Conservation (phyloP, 495 filamentous ascomycete species). For the Talaromyces nanjingensis region DNA sequence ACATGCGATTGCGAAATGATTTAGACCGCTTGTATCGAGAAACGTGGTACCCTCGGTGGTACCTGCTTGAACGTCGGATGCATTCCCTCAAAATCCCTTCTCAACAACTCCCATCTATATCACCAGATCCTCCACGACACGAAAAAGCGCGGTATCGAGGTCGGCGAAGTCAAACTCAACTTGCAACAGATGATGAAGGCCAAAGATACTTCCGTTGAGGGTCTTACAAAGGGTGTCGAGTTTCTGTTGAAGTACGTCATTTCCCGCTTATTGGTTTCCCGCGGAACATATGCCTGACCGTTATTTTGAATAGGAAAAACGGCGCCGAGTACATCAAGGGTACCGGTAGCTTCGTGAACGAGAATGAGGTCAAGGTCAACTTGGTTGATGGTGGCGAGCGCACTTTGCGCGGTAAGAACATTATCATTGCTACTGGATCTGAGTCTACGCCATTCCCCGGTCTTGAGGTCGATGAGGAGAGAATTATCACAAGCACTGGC, state of each 20-base stretch:
- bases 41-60: slow-evolving; percentile 89
- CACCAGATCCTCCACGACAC: slow-evolving; percentile 96
- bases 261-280: not conserved
- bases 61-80: slow-evolving; percentile 99
- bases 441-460: slow-evolving; percentile 96
- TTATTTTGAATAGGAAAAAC: slow-evolving; percentile 55
- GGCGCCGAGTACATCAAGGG: slow-evolving; percentile 95
- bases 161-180: slow-evolving; percentile 95
- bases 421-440: slow-evolving; percentile 91
- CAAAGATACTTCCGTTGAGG: slow-evolving; percentile 82
- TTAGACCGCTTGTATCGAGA: slow-evolving; percentile 96
- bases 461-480: slow-evolving; percentile 92
- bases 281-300: not conserved
- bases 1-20: not conserved
- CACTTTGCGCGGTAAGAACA: slow-evolving; percentile 84
- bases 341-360: slow-evolving; percentile 74
- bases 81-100: slow-evolving; percentile 97
- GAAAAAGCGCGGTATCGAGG: slow-evolving; percentile 93
- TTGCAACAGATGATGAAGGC: slow-evolving; percentile 94
- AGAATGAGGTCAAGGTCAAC: slow-evolving; percentile 87
- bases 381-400: slow-evolving; percentile 85
- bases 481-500: slow-evolving; percentile 91
- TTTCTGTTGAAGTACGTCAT: slow-evolving; percentile 70
- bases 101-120: slow-evolving; percentile 99
- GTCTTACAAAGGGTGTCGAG: slow-evolving; percentile 94